A percentile compares a stretch with the other conserved stretches of the same genome.
Conservation (phyloP, 1,284 basidiomycete species). For the Microbotryomycetes sp. region DNA sequence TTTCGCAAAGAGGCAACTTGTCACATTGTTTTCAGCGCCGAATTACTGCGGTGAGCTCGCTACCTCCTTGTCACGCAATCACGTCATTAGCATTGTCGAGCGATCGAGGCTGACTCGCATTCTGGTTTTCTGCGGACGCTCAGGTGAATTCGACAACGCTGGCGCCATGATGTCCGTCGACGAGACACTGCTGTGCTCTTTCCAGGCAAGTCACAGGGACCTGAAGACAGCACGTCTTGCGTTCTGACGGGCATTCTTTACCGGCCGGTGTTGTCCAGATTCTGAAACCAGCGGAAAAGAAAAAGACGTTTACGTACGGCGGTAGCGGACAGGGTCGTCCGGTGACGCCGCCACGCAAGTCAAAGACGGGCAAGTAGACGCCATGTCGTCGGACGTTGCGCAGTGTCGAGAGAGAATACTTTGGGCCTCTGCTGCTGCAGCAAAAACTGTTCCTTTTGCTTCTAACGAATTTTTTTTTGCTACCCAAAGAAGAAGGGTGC, state of each 20-base stretch:
- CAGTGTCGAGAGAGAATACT: not conserved
- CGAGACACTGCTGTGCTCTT: conserved; percentile 93
- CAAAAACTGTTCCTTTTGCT: not conserved
- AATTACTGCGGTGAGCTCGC: not conserved
- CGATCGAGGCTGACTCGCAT: no score
- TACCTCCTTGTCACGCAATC: conserved; percentile 77
- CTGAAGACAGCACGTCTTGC: not conserved
- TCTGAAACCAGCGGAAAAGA: conserved; percentile 98
- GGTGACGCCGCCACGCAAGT: conserved; percentile 50
- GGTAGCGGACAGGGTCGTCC: conserved; percentile 46
- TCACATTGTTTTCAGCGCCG: conserved; percentile 94
- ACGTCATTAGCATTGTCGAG: conserved; percentile 59
- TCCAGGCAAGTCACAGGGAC: conserved; percentile 61
- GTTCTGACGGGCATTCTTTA: not conserved
- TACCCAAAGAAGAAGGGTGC: no score
- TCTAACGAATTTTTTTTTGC: no score
- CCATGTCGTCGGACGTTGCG: not conserved
- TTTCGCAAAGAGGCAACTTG: conserved; percentile 94
- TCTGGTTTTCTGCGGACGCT: conserved; percentile 69
- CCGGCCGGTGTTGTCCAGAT: conserved; percentile 52
- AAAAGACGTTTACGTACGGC: conserved; percentile 60
- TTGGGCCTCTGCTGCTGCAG: not conserved
- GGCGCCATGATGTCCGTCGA: conserved; percentile 99
- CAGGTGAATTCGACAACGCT: conserved; percentile 78
- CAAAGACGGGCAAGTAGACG: conserved; percentile 43